Evolutionary conservation across 164 flowering plant genomes (phyloP).

Genomic region (Macadamia tetraphylla): DNA sequence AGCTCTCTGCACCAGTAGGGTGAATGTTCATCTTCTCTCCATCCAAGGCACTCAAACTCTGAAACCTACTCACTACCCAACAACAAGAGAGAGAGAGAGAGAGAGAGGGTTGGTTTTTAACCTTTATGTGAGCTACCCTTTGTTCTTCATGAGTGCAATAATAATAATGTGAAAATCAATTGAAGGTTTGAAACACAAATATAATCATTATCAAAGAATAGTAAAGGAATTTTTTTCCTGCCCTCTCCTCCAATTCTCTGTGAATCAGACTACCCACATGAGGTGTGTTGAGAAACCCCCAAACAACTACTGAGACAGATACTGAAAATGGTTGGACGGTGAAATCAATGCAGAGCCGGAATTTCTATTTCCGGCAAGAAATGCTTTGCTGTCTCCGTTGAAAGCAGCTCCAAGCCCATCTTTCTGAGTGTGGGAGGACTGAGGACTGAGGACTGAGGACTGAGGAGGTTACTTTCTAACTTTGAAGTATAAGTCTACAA

Average conservation of each 20-base stretch:
- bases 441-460: too few species aligned
- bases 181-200: not conserved
- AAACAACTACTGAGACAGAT: too few species aligned
- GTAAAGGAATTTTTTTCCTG: not conserved
- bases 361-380: slow-evolving; percentile 11
- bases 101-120: slow-evolving; percentile 7
- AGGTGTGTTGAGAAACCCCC: not conserved
- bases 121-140: slow-evolving; percentile 9
- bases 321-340: slow-evolving; percentile 17
- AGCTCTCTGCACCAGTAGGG: not conserved
- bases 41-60: slow-evolving; percentile 3
- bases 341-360: slow-evolving; percentile 19
- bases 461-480: too few species aligned
- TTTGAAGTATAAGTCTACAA: too few species aligned
- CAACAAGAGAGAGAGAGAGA: not conserved
- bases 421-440: too few species aligned
- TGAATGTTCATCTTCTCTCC: slow-evolving; percentile 23
- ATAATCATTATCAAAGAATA: slow-evolving; percentile 1
- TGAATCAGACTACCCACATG: too few species aligned
- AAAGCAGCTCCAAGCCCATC: too few species aligned
- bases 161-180: slow-evolving; percentile 8
- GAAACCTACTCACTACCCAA: slow-evolving; percentile 3
- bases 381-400: slow-evolving; percentile 7
- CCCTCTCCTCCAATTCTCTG: not conserved
- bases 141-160: slow-evolving; percentile 9